A percentile compares a stretch with the other conserved stretches of the same genome.
Conservation (phyloP, 495 filamentous ascomycete species). For the Neurospora sp. region DNA sequence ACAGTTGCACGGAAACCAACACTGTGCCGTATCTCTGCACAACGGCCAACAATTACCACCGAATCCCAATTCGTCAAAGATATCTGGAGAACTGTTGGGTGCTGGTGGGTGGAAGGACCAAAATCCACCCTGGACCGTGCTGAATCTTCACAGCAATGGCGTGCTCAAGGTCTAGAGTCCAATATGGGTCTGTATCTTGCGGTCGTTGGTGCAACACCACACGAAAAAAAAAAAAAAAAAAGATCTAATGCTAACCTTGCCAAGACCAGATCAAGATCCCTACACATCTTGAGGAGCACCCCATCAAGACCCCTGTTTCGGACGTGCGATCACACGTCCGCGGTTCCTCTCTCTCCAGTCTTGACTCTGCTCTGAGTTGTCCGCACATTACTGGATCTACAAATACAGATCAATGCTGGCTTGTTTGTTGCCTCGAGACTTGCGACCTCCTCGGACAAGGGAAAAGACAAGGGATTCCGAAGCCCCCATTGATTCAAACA, state of each 20-base stretch:
- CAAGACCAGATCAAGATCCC: not conserved
- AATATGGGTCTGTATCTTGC: not conserved
- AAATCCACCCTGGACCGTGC: not conserved
- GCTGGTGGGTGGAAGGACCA: not conserved
- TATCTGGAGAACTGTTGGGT: not conserved
- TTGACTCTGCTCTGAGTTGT: not conserved
- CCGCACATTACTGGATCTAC: not conserved
- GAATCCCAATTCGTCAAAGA: not conserved
- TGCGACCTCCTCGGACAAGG: too few relatives aligned
- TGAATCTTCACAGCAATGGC: not conserved
- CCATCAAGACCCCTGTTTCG: not conserved
- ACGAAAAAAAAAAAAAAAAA: not conserved
- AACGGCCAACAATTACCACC: not conserved
- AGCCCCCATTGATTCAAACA: not conserved
- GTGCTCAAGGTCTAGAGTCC: not conserved
- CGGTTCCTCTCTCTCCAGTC: not conserved
- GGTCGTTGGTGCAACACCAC: not conserved
- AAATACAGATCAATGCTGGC: not conserved
- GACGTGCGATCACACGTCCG: not conserved
- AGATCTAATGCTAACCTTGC: not conserved
- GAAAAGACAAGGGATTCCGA: not conserved
- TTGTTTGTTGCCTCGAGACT: too few relatives aligned
- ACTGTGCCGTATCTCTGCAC: not conserved
- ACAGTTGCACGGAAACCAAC: not conserved
- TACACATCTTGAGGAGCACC: not conserved